Conservation (phyloP, 2,329 filamentous ascomycete genomes). For the Chaetomium sp. region DNA sequence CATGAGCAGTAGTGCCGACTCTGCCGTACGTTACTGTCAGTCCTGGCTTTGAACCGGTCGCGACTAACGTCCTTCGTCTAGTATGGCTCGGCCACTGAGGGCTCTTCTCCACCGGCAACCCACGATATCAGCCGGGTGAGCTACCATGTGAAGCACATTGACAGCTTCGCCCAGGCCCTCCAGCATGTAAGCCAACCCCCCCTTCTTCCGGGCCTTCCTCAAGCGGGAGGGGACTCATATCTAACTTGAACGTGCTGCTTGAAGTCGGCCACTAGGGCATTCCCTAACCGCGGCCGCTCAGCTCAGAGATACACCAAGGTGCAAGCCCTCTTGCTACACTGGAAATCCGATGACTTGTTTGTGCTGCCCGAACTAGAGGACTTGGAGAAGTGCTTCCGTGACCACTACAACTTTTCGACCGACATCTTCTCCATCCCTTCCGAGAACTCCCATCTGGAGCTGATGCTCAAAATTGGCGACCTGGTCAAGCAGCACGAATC, state of each 20-base stretch:
- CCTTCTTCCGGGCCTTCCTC: background rate
- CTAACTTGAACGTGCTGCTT: slow-evolving; percentile 16
- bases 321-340: slow-evolving; percentile 57
- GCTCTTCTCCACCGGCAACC: slow-evolving; percentile 47
- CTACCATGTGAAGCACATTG: slow-evolving; percentile 60
- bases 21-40: slow-evolving; percentile 49
- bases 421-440: slow-evolving; percentile 61
- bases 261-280: slow-evolving; percentile 57
- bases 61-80: slow-evolving; percentile 28
- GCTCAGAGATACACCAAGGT: slow-evolving; percentile 60
- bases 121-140: slow-evolving; percentile 61
- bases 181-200: slow-evolving; percentile 51
- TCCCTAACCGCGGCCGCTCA: slow-evolving; percentile 56
- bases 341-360: slow-evolving; percentile 61
- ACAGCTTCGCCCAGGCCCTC: slow-evolving; percentile 56
- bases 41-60: background rate
- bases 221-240: background rate
- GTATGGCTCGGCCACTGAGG: slow-evolving; percentile 50
- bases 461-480: slow-evolving; percentile 59
- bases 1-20: slow-evolving; percentile 52
- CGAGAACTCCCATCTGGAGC: slow-evolving; percentile 59
- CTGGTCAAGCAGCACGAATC: slow-evolving; percentile 60
- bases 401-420: slow-evolving; percentile 59
- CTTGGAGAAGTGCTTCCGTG: slow-evolving; percentile 55
- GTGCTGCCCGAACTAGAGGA: slow-evolving; percentile 61